A percentile compares a stretch with the other conserved stretches of the same genome.
These are phyloP conservation scores for Micromonas pusilla DNA, from an alignment of 139 green algal genomes.

Conservation along the genomic window DNA sequence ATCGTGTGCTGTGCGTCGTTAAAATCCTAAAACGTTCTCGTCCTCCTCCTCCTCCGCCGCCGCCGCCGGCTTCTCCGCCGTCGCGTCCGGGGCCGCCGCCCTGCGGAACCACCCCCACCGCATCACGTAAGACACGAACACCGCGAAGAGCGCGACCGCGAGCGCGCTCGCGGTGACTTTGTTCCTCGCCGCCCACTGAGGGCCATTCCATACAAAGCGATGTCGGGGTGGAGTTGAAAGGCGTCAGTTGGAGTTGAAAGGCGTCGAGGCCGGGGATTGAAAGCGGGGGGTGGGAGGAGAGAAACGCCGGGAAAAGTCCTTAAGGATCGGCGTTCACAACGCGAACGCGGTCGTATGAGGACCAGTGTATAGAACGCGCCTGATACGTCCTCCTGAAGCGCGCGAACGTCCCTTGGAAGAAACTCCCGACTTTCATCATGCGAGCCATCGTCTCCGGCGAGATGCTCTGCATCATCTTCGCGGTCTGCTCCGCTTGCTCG, in stretches of 20 bases:
- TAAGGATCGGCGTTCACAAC: no score
- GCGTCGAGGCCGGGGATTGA: no score
- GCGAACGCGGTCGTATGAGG: no score
- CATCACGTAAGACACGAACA: not conserved
- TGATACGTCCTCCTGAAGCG: constrained; percentile 7
- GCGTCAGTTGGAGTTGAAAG: no score
- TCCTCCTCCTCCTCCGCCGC: not conserved
- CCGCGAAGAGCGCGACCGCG: not conserved
- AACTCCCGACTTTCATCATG: constrained; percentile 3
- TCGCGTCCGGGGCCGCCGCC: not conserved
- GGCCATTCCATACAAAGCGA: no score
- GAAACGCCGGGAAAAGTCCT: no score
- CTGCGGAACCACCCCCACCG: not conserved
- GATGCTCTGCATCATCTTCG: constrained; percentile 16
- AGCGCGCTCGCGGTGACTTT: not conserved
- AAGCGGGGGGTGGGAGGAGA: no score
- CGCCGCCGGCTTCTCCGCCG: not conserved
- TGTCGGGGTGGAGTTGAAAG: no score
- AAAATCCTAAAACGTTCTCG: not conserved
- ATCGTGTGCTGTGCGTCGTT: constrained; percentile 43
- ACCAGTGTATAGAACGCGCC: no score
- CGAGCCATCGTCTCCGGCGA: constrained; percentile 19
- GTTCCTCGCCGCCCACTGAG: not conserved
- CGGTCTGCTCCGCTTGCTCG: constrained; percentile 24
- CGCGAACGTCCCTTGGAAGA: not conserved